Percentiles rank a stretch among this genome's conserved stretches.
Conservation (phyloP, 2,329 filamentous ascomycete genomes). For the Chrysoporthe cubensis region DNA sequence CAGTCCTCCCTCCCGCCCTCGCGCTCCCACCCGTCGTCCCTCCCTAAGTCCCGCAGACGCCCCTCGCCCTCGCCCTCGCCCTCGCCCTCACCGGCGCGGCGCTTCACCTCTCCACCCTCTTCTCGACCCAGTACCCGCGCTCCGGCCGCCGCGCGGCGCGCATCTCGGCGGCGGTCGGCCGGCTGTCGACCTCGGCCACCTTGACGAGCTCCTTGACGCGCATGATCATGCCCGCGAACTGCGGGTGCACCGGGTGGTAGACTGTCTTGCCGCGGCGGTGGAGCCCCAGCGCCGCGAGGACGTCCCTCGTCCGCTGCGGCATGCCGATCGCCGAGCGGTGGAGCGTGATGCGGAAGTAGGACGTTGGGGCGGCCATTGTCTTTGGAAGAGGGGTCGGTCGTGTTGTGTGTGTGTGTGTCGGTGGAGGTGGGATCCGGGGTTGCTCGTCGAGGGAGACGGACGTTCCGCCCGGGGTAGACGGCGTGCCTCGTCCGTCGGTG, state of each 20-base stretch:
- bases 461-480: neutral
- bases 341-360: slow-evolving; percentile 89
- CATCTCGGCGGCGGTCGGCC: slow-evolving; percentile 69
- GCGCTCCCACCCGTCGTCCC: slow-evolving; percentile 6
- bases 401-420: neutral
- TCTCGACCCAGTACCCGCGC: slow-evolving; percentile 80
- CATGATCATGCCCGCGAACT: slow-evolving; percentile 89
- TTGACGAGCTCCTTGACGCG: slow-evolving; percentile 90
- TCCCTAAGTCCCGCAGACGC: slow-evolving; percentile 23
- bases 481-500: neutral
- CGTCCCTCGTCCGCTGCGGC: slow-evolving; percentile 76
- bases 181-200: slow-evolving; percentile 74
- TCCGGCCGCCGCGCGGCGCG: slow-evolving; percentile 74
- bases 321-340: slow-evolving; percentile 89
- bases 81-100: slow-evolving; percentile 33
- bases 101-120: slow-evolving; percentile 40
- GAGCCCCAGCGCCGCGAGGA: slow-evolving; percentile 83
- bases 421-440: neutral
- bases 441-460: too few relatives aligned
- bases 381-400: slow-evolving; percentile 13
- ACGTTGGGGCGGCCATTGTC: slow-evolving; percentile 52
- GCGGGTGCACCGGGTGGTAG: slow-evolving; percentile 81
- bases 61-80: too few relatives aligned
- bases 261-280: slow-evolving; percentile 84
- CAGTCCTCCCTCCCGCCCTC: too few relatives aligned